Evolutionary conservation across 2,329 filamentous ascomycete genomes (phyloP).

Genomic region (Endothia cerciana): DNA sequence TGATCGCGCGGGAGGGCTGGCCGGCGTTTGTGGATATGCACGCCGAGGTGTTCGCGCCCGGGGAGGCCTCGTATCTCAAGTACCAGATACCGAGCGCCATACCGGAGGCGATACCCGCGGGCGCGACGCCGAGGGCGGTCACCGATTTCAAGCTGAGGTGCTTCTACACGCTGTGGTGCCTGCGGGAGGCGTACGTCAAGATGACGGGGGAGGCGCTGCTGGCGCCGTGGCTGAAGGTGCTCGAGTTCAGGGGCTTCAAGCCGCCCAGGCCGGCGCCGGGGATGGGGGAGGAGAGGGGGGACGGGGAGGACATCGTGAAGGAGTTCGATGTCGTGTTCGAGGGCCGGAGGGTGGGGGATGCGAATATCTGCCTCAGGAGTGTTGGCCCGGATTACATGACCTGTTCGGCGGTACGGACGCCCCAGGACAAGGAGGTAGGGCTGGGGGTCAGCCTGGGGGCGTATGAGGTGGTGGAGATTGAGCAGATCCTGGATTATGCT

Average conservation of each 20-base stretch:
- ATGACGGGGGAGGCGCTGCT: slow-evolving; percentile 79
- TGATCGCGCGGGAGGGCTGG: slow-evolving; percentile 65
- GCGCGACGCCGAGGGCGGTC: slow-evolving; percentile 42
- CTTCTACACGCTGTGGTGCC: slow-evolving; percentile 80
- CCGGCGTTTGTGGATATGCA: slow-evolving; percentile 72
- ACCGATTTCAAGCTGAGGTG: slow-evolving; percentile 66
- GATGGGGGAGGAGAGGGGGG: slow-evolving; percentile 32
- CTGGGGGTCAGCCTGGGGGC: slow-evolving; percentile 45
- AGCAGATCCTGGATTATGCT: slow-evolving; percentile 50
- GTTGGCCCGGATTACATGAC: slow-evolving; percentile 58
- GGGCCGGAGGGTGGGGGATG: slow-evolving; percentile 45
- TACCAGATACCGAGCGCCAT: slow-evolving; percentile 38
- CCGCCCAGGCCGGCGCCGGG: slow-evolving; percentile 49
- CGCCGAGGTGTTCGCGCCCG: slow-evolving; percentile 67
- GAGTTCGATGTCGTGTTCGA: slow-evolving; percentile 45
- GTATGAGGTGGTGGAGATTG: slow-evolving; percentile 48
- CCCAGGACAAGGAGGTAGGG: slow-evolving; percentile 41
- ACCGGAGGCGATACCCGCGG: slow-evolving; percentile 30
- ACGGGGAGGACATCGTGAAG: slow-evolving; percentile 41
- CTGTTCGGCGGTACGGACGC: slow-evolving; percentile 54
- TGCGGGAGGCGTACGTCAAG: slow-evolving; percentile 83
- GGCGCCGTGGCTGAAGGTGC: slow-evolving; percentile 70
- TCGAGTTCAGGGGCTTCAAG: slow-evolving; percentile 69
- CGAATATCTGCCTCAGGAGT: slow-evolving; percentile 48
- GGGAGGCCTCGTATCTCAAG: slow-evolving; percentile 67